Base-by-base conservation (phyloP, 2,329 filamentous ascomycete genomes). In the Parastagonospora nodorum region DNA sequence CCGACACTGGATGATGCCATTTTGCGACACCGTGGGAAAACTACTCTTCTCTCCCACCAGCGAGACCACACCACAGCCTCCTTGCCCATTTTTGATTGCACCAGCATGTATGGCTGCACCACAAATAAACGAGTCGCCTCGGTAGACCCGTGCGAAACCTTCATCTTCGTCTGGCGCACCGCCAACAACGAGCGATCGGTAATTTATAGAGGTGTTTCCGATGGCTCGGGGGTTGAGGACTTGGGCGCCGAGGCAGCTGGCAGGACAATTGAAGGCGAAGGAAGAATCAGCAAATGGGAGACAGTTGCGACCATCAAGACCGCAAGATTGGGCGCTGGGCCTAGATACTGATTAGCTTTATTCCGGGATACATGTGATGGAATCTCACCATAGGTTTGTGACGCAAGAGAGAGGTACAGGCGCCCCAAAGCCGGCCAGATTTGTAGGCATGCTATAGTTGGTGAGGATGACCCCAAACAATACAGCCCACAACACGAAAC, bases 381-480 rank as follows among this genome's bases (percentile, higher is more conserved):
- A n/a, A 35, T 50, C 66, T 10, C 77, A 80, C 88, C 89, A 94
- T 66, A 89, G 88, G 7, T 84, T 81, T 41, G 81, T 78, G 12
- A 82, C 82, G 70, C 90, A 94, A 11, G 83, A 78, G 45, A 93
- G 82, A 51, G 80, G 78, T 40, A 81, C 78, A 0, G 89, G 88
- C 40, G 76, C 77, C n/a, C 88, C 88, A 76, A 86, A 89, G 37
- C 83, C 86, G n/a, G 79, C 80, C 44, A 92, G 81, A 57, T 88
- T 82, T 19, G 80, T 64, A 1, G 78, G 73, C 42, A 77, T 73
- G 12, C 82, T 80, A 43, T 85, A 85, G 48, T 82, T 78, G 58
- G 84, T 82, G 71, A 89, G 82, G 30, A 92, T 81, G 27, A 90
- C 70, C 19, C 82, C 81, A 68, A 92, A 92, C 1, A 83, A 77